A percentile compares a stretch with the other conserved stretches of the same genome.
These are phyloP conservation scores for Nicotiana tabacum DNA, from an alignment of 257 asterid genomes.

Conservation along the genomic window DNA sequence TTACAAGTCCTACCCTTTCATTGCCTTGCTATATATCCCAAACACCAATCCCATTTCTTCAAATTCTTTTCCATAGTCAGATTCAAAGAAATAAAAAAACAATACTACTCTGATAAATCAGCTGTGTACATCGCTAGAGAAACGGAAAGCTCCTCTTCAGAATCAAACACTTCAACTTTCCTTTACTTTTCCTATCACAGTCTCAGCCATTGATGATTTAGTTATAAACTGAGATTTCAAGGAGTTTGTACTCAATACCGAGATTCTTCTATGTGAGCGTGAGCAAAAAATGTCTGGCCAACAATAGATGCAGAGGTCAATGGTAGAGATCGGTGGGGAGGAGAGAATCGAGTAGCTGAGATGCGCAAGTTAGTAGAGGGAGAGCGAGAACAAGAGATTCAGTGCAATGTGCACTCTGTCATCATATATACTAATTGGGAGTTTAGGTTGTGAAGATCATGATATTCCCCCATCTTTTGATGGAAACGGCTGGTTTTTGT, in stretches of 20 bases:
- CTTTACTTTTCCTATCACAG: slow-evolving; percentile 38
- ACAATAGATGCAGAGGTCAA: too few relatives aligned
- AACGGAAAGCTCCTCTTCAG: slow-evolving; percentile 68
- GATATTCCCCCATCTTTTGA: too few relatives aligned
- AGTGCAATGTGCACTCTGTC: slow-evolving; percentile 9
- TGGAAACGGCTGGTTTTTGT: too few relatives aligned
- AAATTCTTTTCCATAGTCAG: slow-evolving; percentile 41
- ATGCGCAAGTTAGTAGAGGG: slow-evolving; percentile 22
- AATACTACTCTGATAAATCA: slow-evolving; percentile 36
- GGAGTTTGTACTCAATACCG: not conserved
- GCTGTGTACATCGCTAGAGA: slow-evolving; percentile 65
- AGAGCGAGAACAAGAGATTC: slow-evolving; percentile 29
- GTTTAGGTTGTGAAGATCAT: not conserved
- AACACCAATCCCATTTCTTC: slow-evolving; percentile 42
- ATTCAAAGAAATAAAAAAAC: slow-evolving; percentile 29
- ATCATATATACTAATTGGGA: not conserved
- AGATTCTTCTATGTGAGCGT: not conserved
- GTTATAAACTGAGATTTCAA: slow-evolving; percentile 15
- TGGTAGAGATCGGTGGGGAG: too few relatives aligned
- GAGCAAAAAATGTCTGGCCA: slow-evolving; percentile 3
- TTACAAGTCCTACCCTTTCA: slow-evolving; percentile 37
- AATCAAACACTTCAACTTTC: slow-evolving; percentile 56
- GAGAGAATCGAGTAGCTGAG: too few relatives aligned
- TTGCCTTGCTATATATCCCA: slow-evolving; percentile 50
- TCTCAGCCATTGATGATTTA: slow-evolving; percentile 68